Evolutionary conservation across 1,284 basidiomycete genomes (phyloP), one percentile per base, ranked within the genome.

Genomic region (Leccinum pachyderme): DNA sequence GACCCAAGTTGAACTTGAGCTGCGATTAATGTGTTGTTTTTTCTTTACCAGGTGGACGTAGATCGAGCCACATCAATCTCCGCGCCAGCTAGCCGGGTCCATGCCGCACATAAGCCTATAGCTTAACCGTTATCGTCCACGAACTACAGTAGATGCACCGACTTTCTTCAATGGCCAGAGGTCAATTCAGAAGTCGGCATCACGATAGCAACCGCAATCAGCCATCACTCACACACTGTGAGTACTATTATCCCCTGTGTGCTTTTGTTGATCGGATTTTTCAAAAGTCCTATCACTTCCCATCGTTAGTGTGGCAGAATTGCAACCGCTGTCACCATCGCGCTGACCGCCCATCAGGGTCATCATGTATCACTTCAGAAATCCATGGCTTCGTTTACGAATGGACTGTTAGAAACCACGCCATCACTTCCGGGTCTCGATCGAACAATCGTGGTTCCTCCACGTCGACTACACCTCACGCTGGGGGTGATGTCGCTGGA

Each of bases 401-500:
- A 60, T 39, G 73, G 72, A 4, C 68, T 87, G 22, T 71, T 76
- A 3, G 60, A 61, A 5, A 58, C 56, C 43, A 53, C 60, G 8
- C 73, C 75, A 28, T 51, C 68, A 1, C 75, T 88, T 7, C 69
- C 76, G 0, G 87, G 87, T 0, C 71, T 89, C 6, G 83, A 89
- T 66, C 63, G 61, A 13, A 75, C 77, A 2, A 81, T 89, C 61
- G 66, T 86, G 49, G 76, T 89, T 51, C 74, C 82, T 27, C 80
- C 87, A 0, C 76, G 83, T 9, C 69, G 87, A 13, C 69, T 89
- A 44, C 87, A 89, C 64, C 70, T 89, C 54, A 89, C 87, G 0
- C 72, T 90, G 2, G 87, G 86, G 2, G 85, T 87, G 1, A 86
- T 90, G 84, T 71, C 78, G 0, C 79, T 89, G 44, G 59, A 61